Evolutionary conservation across 208 protist genomes (phyloP).

Genomic region (Leishmania tarentolae): DNA sequence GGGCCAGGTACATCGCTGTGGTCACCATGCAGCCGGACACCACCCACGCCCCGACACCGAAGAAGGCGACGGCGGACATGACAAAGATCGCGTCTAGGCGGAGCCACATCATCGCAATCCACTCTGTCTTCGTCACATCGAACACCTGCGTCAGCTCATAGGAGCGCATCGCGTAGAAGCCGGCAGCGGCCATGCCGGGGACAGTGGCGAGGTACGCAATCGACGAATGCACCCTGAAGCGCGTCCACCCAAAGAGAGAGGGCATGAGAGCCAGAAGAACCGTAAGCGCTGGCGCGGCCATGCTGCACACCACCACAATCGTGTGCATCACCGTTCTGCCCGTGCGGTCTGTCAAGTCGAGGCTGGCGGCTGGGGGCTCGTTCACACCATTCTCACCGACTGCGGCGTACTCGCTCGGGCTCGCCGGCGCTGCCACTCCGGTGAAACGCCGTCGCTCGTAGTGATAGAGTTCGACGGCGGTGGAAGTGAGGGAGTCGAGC

Average conservation of each 20-base stretch:
- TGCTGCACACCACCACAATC: slow-evolving; percentile 56
- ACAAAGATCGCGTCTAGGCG: slow-evolving; percentile 79
- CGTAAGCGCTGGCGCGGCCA: slow-evolving; percentile 46
- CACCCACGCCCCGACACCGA: slow-evolving; percentile 62
- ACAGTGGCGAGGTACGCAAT: slow-evolving; percentile 48
- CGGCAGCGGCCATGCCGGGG: slow-evolving; percentile 46
- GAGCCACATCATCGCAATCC: slow-evolving; percentile 87
- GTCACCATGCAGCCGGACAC: slow-evolving; percentile 49
- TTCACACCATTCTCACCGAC: slow-evolving; percentile 11
- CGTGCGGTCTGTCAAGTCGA: neutral
- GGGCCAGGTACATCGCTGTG: slow-evolving; percentile 66
- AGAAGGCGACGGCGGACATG: slow-evolving; percentile 57
- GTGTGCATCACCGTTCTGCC: slow-evolving; percentile 52
- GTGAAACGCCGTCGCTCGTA: slow-evolving; percentile 42
- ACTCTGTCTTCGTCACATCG: slow-evolving; percentile 68
- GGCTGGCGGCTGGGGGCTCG: neutral
- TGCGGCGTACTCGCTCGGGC: slow-evolving; percentile 17
- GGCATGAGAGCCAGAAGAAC: slow-evolving; percentile 49
- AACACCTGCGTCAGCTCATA: slow-evolving; percentile 31
- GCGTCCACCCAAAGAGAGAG: slow-evolving; percentile 48
- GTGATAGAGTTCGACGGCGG: slow-evolving; percentile 55
- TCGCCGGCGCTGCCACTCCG: slow-evolving; percentile 12
- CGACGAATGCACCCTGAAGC: slow-evolving; percentile 38
- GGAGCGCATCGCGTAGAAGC: slow-evolving; percentile 54
- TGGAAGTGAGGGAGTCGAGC: slow-evolving; percentile 53